These are phyloP conservation scores for Monosporozyma yasuniensis DNA, from an alignment of 805 yeast species.

Conservation along the genomic window DNA sequence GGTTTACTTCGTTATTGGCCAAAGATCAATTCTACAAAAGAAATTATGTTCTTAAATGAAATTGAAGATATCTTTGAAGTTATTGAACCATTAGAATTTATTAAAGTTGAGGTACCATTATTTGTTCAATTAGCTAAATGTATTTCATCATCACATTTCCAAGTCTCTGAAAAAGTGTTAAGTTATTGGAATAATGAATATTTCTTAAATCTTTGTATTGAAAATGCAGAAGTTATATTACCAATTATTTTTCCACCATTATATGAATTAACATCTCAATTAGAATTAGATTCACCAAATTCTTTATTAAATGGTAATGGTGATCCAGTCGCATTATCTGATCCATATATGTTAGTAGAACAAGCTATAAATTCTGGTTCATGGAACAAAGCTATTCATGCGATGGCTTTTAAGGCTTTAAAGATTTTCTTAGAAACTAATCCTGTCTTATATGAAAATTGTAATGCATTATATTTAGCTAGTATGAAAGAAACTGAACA, in stretches of 20 bases:
- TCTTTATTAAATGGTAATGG: constrained; percentile 4
- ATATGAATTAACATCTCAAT: constrained; percentile 64
- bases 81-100: constrained; percentile 87
- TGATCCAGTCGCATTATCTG: constrained; percentile 11
- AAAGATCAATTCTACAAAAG: constrained; percentile 87
- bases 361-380: constrained; percentile 44
- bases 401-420: constrained; percentile 82
- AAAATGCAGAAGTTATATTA: constrained; percentile 82
- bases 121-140: constrained; percentile 92
- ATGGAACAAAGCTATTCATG: constrained; percentile 92
- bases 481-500: constrained; percentile 64
- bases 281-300: constrained; percentile 23
- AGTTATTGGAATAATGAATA: constrained; percentile 94
- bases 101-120: constrained; percentile 83
- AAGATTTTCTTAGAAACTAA: constrained; percentile 89
- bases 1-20: constrained; percentile 95
- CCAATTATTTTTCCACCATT: constrained; percentile 88
- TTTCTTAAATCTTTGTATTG: constrained; percentile 81
- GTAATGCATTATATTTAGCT: constrained; percentile 79
- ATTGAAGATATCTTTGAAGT: constrained; percentile 95
- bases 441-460: constrained; percentile 83
- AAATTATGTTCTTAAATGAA: constrained; percentile 91
- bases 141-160: constrained; percentile 91
- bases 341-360: constrained; percentile 32
- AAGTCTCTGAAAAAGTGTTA: constrained; percentile 90